These are phyloP conservation scores for Solanum verrucosum DNA, from an alignment of 257 asterid genomes.

Conservation along the genomic window DNA sequence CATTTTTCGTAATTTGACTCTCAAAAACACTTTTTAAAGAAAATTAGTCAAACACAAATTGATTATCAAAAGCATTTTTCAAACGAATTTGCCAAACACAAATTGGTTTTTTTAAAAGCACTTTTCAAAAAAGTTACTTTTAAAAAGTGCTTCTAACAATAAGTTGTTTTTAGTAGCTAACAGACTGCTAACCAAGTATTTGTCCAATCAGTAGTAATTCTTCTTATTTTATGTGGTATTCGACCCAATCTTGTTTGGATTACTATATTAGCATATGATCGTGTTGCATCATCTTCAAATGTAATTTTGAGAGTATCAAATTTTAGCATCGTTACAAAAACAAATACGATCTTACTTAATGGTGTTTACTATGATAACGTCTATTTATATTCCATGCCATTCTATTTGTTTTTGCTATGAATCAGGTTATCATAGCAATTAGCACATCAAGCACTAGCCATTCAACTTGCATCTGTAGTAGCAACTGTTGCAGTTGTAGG, in stretches of 20 bases:
- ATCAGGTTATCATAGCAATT: background rate
- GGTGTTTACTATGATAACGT: background rate
- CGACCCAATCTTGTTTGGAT: background rate
- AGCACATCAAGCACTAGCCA: background rate
- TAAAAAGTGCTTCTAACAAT: no score
- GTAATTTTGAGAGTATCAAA: background rate
- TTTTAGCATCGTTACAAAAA: no score
- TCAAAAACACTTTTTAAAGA: no score
- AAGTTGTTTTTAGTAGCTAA: no score
- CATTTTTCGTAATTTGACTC: no score
- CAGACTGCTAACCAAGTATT: background rate
- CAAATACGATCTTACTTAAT: background rate
- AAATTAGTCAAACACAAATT: no score
- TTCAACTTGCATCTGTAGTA: background rate
- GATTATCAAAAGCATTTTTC: no score
- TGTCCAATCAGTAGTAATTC: background rate
- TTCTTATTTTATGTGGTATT: no score
- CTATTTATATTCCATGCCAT: background rate
- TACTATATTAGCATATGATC: background rate
- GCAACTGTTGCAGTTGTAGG: background rate
- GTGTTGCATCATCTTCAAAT: background rate
- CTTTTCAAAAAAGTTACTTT: no score
- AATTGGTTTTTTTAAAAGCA: no score
- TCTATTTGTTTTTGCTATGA: background rate
- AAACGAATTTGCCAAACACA: no score